Base-by-base conservation (phyloP, 345 rosid species). In the Bruguiera sexangula region DNA sequence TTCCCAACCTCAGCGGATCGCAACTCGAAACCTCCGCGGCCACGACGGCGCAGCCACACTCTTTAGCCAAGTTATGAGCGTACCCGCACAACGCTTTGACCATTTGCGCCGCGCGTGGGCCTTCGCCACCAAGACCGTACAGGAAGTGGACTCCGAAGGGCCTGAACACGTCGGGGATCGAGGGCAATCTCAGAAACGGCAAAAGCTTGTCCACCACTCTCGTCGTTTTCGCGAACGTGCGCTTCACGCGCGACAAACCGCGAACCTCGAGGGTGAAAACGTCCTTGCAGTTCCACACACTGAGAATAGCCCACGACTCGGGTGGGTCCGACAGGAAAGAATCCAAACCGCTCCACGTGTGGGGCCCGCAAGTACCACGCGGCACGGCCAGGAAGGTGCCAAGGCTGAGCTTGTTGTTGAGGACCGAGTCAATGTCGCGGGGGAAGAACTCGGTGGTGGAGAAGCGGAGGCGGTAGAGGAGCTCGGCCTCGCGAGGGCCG, bases 361-460 rank as follows among this genome's bases (percentile, higher is more conserved):
- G 74, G 3, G 68, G 32, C 5, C 61, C 22, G 55, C 31, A 55
- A 11, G 29, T 30, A 34, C 82, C 94, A 56, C 83, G 86, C 69
- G 97, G 92, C 70, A 89, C 78, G 2, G 99, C 96, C n/a, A 96
- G 21, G 69, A 85, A 92, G 16, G 94, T 92, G 1, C 98, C 99
- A 3, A 96, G 71, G 8, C 72, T 84, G 54, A 92, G 96, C 43
- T 82, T 81, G 82, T 96, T 96, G 32, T 73, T 71, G 57, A 95
- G 88, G 20, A 96, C 88, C 15, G 98, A 85, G 80, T 86, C 96
- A 61, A 95, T 84, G 82, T 95, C 99, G 0, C 88, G 83, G 0
- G 99, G 99, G 81, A 95, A 95, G 77, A 95, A 95, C 87, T 95
- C 99, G 63, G 91, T 89, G 67, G 96, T 83, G 66, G 96, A 81